Evolutionary conservation across 345 rosid genomes (phyloP).

Genomic region (Geranium brycei): DNA sequence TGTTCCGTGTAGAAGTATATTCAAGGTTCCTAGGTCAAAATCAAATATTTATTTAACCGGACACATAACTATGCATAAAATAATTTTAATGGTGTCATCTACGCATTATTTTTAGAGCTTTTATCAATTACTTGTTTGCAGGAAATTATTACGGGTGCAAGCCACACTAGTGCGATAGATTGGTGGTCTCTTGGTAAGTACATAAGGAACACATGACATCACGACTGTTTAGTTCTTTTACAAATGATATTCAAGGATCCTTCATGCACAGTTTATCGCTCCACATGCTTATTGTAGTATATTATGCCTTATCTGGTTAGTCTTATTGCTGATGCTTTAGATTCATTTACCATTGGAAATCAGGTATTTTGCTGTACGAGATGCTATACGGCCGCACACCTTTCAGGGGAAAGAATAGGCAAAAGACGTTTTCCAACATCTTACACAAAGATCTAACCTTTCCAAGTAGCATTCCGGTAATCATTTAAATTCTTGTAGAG

Average conservation of each 20-base stretch:
- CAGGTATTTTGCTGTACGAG: constrained; percentile 88
- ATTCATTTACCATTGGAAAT: constrained; percentile 10
- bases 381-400: constrained; percentile 98
- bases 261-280: no score
- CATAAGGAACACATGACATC: not conserved
- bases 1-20: not conserved
- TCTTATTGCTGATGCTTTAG: not conserved
- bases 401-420: constrained; percentile 93
- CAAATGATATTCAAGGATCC: no score
- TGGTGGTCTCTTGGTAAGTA: constrained; percentile 96
- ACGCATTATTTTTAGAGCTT: no score
- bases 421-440: constrained; percentile 86
- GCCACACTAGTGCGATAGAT: constrained; percentile 85
- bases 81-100: no score
- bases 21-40: no score
- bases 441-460: constrained; percentile 88
- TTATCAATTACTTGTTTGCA: constrained; percentile 16
- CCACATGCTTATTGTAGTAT: not conserved
- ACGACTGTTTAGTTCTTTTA: not conserved
- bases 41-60: no score
- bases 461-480: constrained; percentile 89
- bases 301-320: not conserved
- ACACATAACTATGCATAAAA: no score
- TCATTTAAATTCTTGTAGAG: not conserved
- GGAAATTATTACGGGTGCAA: constrained; percentile 88